phyloP scores from a whole-genome alignment of 148 eudicot genomes.

The Nepenthes gracilis region DNA sequence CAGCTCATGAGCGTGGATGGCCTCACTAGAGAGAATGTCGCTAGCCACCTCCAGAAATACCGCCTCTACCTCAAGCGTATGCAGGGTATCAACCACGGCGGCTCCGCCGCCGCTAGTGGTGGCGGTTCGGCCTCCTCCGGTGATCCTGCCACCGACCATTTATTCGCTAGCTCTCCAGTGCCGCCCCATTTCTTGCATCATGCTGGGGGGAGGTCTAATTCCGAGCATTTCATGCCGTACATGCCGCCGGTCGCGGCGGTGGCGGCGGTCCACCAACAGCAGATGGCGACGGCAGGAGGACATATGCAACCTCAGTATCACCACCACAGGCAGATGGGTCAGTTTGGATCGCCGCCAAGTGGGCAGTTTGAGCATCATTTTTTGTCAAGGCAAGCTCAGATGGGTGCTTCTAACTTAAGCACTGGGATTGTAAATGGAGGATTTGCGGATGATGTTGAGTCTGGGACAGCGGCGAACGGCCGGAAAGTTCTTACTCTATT shows the following conservation, averaged over 20 bases:
- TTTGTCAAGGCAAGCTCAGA: constrained; percentile 45
- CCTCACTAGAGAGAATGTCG: constrained; percentile 62
- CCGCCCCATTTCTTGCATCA: constrained; percentile 74
- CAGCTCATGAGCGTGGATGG: constrained; percentile 81
- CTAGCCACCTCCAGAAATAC: constrained; percentile 67
- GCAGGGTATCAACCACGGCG: constrained; percentile 42
- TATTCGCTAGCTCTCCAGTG: constrained; percentile 83
- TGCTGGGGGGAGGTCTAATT: constrained; percentile 9
- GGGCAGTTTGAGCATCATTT: constrained; percentile 51
- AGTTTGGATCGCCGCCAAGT: constrained; percentile 34
- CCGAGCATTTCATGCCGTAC: constrained; percentile 55
- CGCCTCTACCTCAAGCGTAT: constrained; percentile 61
- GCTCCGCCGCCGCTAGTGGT: constrained; percentile 10
- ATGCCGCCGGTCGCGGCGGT: constrained; percentile 31
- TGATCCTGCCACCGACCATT: constrained; percentile 66
- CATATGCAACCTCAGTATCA: constrained; percentile 10
- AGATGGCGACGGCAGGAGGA: constrained; percentile 21
- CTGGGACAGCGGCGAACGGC: constrained; percentile 32
- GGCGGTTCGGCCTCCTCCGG: constrained; percentile 22
- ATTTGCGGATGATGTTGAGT: constrained; percentile 64
- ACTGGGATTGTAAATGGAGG: constrained; percentile 27
- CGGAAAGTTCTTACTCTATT: constrained; percentile 71
- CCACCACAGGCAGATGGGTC: constrained; percentile 52
- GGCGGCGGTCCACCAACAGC: constrained; percentile 43
- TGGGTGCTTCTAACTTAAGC: constrained; percentile 22